phyloP scores from a whole-genome alignment of 257 asterid species.

The Eucommia ulmoides region DNA sequence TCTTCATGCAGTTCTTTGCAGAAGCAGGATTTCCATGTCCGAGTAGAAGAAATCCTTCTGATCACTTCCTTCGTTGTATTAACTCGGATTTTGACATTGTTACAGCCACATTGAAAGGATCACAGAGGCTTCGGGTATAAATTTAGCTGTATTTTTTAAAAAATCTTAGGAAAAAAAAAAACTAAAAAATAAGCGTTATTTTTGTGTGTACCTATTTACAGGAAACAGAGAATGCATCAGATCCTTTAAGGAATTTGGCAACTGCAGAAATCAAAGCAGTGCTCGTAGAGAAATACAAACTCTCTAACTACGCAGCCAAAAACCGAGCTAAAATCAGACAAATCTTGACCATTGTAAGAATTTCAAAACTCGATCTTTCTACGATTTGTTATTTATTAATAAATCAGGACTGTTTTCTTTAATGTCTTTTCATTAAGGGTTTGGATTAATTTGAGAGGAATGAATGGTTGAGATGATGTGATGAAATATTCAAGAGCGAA shows the following conservation, averaged over 20 bases:
- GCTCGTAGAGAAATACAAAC: conserved; percentile 54
- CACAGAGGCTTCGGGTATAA: conserved; percentile 58
- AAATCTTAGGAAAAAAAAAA: not conserved
- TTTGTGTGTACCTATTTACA: no score
- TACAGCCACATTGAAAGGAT: conserved; percentile 70
- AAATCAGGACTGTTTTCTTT: no score
- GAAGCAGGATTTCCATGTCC: conserved; percentile 99
- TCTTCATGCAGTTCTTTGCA: conserved; percentile 65
- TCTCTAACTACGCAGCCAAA: conserved; percentile 43
- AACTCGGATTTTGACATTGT: conserved; percentile 85
- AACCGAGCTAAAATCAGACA: conserved; percentile 37
- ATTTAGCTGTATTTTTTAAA: not conserved
- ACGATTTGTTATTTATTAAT: no score
- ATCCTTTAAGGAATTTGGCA: conserved; percentile 60
- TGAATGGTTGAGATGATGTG: no score
- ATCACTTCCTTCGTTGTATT: conserved; percentile 83
- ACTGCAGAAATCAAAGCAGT: conserved; percentile 62
- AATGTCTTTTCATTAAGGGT: no score
- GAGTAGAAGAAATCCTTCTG: conserved; percentile 87
- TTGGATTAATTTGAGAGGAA: no score
- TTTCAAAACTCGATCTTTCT: no score
- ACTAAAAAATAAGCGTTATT: no score
- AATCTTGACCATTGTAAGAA: conserved; percentile 40
- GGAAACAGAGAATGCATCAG: conserved; percentile 38
- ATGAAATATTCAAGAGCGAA: no score